These are phyloP conservation scores for Heterobasidion annosum DNA, from an alignment of 1,284 basidiomycete genomes.

Conservation along the genomic window DNA sequence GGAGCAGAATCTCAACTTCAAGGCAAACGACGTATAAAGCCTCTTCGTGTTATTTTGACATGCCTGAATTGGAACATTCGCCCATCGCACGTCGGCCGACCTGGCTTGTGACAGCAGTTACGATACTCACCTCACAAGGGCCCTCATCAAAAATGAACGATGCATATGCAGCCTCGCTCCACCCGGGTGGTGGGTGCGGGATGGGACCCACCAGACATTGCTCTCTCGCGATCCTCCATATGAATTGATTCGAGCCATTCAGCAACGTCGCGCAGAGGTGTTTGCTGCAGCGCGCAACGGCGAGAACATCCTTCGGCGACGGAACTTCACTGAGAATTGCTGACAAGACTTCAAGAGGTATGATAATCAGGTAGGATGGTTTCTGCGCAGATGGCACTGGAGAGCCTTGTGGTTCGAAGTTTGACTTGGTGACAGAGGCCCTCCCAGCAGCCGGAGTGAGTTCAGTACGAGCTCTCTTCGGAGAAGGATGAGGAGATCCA, in stretches of 20 bases:
- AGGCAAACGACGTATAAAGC: constrained; percentile 34
- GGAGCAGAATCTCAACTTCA: constrained; percentile 32
- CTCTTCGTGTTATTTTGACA: constrained; percentile 18
- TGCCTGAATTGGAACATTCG: constrained; percentile 7
- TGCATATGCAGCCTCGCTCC: constrained; percentile 40
- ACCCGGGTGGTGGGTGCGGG: constrained; percentile 32
- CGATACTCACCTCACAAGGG: constrained; percentile 37
- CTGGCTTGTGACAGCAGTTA: background rate
- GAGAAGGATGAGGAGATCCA: background rate
- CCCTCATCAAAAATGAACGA: constrained; percentile 53
- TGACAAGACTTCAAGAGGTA: constrained; percentile 39
- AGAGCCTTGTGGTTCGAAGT: background rate
- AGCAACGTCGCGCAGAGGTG: constrained; percentile 36
- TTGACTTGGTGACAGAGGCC: too few species aligned
- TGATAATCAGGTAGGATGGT: constrained; percentile 7
- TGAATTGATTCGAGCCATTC: constrained; percentile 26
- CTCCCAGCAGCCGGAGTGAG: too few species aligned
- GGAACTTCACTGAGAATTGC: constrained; percentile 29
- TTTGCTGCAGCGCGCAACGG: constrained; percentile 39
- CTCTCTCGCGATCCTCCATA: constrained; percentile 42
- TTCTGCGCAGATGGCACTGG: background rate
- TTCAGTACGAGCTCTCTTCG: background rate
- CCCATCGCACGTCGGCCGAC: background rate
- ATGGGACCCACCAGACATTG: constrained; percentile 23
- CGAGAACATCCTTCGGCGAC: constrained; percentile 34